phyloP scores from a whole-genome alignment of 805 yeast species.

The Yarrowia deformans region DNA sequence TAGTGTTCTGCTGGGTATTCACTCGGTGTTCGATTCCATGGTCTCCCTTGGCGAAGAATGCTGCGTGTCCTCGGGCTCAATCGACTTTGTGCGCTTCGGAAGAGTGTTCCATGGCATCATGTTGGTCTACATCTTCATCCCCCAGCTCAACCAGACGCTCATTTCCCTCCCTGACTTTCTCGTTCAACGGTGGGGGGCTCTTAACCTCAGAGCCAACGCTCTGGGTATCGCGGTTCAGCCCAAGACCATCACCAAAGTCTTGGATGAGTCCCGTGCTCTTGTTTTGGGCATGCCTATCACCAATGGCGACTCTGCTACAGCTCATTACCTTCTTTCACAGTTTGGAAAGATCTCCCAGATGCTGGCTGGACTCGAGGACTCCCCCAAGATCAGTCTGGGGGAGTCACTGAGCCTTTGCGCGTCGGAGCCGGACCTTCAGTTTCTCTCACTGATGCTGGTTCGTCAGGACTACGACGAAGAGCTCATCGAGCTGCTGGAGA shows the following conservation, averaged over 20 bases:
- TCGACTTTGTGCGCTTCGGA: constrained; percentile 34
- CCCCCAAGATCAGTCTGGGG: constrained; percentile 6
- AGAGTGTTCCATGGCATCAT: constrained; percentile 31
- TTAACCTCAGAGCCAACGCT: constrained; percentile 13
- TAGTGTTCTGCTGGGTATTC: not conserved
- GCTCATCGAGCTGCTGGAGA: constrained; percentile 1
- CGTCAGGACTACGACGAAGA: constrained; percentile 19
- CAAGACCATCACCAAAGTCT: constrained; percentile 8
- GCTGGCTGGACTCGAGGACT: not conserved
- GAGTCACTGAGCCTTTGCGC: constrained; percentile 3
- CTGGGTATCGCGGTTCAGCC: constrained; percentile 5
- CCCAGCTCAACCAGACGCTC: constrained; percentile 17
- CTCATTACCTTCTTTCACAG: constrained; percentile 9
- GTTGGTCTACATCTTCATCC: constrained; percentile 8
- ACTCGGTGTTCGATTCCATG: constrained; percentile 10
- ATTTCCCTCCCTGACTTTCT: constrained; percentile 13
- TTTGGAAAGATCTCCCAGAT: constrained; percentile 9
- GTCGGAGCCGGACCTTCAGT: constrained; percentile 15
- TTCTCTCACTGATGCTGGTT: constrained; percentile 15
- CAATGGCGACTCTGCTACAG: constrained; percentile 7
- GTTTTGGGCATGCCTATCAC: constrained; percentile 15
- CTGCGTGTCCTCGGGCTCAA: constrained; percentile 17
- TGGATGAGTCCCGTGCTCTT: constrained; percentile 15
- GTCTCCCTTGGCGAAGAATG: constrained; percentile 24
- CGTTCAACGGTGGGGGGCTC: constrained; percentile 23